Evolutionary conservation across 1,284 basidiomycete genomes (phyloP).

Genomic region (Pseudozyma thailandica): DNA sequence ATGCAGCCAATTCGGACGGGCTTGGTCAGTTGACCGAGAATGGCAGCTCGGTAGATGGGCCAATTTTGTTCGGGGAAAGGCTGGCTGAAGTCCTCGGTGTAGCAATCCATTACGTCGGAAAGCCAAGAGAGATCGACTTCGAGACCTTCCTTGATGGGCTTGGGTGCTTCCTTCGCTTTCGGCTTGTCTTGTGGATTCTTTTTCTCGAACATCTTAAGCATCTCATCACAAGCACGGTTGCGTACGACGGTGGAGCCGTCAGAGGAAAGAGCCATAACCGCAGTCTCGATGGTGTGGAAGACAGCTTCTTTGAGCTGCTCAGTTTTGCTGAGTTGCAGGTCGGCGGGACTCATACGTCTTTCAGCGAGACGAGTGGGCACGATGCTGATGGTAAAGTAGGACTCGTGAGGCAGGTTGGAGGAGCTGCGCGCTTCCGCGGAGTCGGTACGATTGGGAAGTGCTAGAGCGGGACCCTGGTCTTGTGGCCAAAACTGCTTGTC

Average conservation of each 20-base stretch:
- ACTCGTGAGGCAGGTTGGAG: conserved; percentile 47
- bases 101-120: conserved; percentile 58
- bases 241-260: conserved; percentile 56
- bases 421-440: conserved; percentile 21
- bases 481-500: conserved; percentile 15
- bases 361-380: conserved; percentile 45
- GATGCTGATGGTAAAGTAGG: conserved; percentile 58
- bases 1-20: conserved; percentile 51
- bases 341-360: conserved; percentile 49
- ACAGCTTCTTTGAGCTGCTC: conserved; percentile 53
- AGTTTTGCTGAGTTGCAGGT: conserved; percentile 31
- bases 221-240: conserved; percentile 60
- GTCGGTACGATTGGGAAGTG: conserved; percentile 14
- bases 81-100: conserved; percentile 53
- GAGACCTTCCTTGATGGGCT: conserved; percentile 28
- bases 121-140: conserved; percentile 58
- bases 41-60: conserved; percentile 60
- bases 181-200: conserved; percentile 44
- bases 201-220: conserved; percentile 49
- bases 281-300: conserved; percentile 53
- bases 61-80: conserved; percentile 54
- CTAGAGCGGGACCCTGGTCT: neutral
- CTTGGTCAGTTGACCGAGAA: conserved; percentile 48
- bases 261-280: conserved; percentile 54
- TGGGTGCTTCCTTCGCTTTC: conserved; percentile 15